Evolutionary conservation across 495 filamentous ascomycete genomes (phyloP), one percentile per base, ranked within the genome.

Genomic region (Immersiella caudata): DNA sequence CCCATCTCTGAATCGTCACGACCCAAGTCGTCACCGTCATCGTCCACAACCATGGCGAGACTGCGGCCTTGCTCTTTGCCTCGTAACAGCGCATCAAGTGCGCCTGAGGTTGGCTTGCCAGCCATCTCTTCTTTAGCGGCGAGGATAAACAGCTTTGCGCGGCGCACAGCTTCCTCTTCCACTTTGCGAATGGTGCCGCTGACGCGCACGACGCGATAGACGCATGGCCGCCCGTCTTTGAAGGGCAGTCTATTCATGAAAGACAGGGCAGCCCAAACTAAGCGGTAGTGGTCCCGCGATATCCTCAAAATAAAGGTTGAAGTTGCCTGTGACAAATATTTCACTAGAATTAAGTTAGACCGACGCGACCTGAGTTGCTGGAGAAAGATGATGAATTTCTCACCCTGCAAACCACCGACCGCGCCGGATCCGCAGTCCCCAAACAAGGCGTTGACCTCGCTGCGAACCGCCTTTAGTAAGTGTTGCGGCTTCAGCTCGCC

Each of bases 121-220:
- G 74, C 70, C 64, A 81, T 75, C 64, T 75, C 76, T 14, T 80
- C 82, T 70, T 84, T 81, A 7, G 88, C 85, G 51, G 87, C 84
- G 62, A 89, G 80, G 66, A 96, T 89, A 72, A 91, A 86, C 59
- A 83, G 81, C 70, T 88, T 87, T 50, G 92, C 91, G 66, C 92
- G 84, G 22, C 87, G 83, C 72, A 97, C 89, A 40, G 90, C 92
- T 76, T 94, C 93, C 76, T 95, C 89, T 82, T 97, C 93, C 2
- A 89, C 90, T 80, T 96, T 97, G 67, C 87, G 87, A 71, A 99
- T 96, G 11, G 96, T 99, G 22, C 95, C 95, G 66, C 90, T 93
- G n/a, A 97, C 92, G 64, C 91, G 84, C 18, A 97, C 85, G n/a
- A 98, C 94, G 58, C 90, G 88, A 60, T 94, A 90, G 7, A 96